Evolutionary conservation across 2,329 filamentous ascomycete genomes (phyloP), one percentile per base, ranked within the genome.

Genomic region (Trichocomaceae sp.): DNA sequence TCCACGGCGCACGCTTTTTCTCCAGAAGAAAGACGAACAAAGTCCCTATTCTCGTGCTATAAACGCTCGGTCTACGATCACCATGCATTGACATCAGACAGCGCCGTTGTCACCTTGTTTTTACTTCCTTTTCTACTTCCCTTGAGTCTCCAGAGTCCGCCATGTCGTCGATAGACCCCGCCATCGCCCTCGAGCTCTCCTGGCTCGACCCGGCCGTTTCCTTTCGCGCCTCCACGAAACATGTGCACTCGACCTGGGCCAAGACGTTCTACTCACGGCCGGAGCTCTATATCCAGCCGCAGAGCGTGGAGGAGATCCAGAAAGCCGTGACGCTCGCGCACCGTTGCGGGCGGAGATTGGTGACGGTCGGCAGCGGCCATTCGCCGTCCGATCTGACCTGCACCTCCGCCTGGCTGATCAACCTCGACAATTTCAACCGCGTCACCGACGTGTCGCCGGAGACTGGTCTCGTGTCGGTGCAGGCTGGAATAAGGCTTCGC

Each of bases 201-300:
- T 77, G 76, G 59, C 78, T 83, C 67, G 77, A 85, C 64, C 78
- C 82, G 61, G 71, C 76, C 56, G 72, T 93, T 39, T 83, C 90
- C 44, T 96, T 97, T 75, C 87, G 86, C 69, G 88, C 88, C 5
- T 79, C 79, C 56, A 76, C 81, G 57, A 77, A 82, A 52, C 85
- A 97, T 70, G 74, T 85, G 48, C 93, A 97, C 75, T 85, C 86
- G 64, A 99, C 93, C 19, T 99, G 93, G 93, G 93, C 93, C 39
- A 85, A 86, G 66, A 97, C 93, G 49, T 96, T 95, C 75, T 85
- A 87, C 65, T 93, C 87, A 50, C 82, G 85, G 17, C 93, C 93
- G 2, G 90, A 96, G 76, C 84, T 97, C 56, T 96, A 92, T 73
- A 83, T 97, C 63, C 88, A 88, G 64, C 93, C 93, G 2, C 81